These are phyloP conservation scores for Phallus indusiatus DNA, from an alignment of 768 basidiomycete genomes.

Conservation along the genomic window DNA sequence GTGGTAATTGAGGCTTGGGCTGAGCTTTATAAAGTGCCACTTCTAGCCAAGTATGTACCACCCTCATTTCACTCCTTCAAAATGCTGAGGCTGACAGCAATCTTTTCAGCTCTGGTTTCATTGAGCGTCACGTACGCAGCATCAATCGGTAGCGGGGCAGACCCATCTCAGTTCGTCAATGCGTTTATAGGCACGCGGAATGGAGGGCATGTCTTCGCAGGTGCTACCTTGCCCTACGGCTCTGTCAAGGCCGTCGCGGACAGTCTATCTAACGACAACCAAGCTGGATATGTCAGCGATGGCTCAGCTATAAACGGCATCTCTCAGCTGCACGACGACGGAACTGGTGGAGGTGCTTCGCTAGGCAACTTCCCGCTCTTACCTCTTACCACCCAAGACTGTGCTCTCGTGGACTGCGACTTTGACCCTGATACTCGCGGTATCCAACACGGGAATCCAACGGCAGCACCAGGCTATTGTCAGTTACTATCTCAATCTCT, in stretches of 20 bases:
- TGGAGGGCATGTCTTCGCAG: conserved; percentile 14
- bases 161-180: conserved; percentile 9
- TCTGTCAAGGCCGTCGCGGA: conserved; percentile 10
- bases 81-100: neutral
- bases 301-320: conserved; percentile 10
- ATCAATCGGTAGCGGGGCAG: neutral
- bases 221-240: conserved; percentile 11
- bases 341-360: conserved; percentile 12
- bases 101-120: neutral
- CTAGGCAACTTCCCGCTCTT: conserved; percentile 10
- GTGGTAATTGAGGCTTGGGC: too few relatives aligned
- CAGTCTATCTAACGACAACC: conserved; percentile 10
- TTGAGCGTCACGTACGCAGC: neutral
- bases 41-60: too few relatives aligned
- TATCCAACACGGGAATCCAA: neutral
- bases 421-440: neutral
- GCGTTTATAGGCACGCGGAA: conserved; percentile 13
- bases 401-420: conserved; percentile 1
- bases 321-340: conserved; percentile 13
- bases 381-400: neutral
- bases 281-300: conserved; percentile 13
- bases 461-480: conserved; percentile 50
- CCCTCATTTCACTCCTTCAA: neutral
- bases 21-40: too few relatives aligned
- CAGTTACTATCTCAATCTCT: neutral